Percentiles rank a stretch among this genome's conserved stretches.
These are phyloP conservation scores for Eucalyptus urophylla DNA, from an alignment of 345 rosid genomes.

Conservation along the genomic window DNA sequence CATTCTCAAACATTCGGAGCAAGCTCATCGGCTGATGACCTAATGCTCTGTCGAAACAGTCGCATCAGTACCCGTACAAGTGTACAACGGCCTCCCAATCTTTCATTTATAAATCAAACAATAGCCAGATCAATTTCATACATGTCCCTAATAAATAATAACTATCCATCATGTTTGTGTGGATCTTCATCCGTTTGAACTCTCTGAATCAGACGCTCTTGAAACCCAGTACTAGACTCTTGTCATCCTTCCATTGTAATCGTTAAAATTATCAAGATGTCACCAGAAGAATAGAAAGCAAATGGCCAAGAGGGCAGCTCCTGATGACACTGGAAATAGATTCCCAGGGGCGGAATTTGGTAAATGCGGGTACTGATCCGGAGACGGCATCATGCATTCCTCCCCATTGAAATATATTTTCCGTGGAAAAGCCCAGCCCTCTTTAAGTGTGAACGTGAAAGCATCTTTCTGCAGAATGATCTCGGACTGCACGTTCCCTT, in stretches of 20 bases:
- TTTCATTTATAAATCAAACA: not conserved
- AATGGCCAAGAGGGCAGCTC: not conserved
- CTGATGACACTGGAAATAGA: not conserved
- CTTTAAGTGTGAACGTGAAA: conserved; percentile 37
- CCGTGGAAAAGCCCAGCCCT: conserved; percentile 79
- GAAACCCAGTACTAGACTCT: not conserved
- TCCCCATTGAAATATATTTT: conserved; percentile 55
- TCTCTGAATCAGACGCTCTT: not conserved
- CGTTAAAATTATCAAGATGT: not conserved
- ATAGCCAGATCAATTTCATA: not conserved
- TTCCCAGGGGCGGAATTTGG: conserved; percentile 10
- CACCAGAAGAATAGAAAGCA: not conserved
- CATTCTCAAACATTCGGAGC: not conserved
- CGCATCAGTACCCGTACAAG: not conserved
- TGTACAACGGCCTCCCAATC: not conserved
- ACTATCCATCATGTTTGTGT: not conserved
- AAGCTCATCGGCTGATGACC: not conserved
- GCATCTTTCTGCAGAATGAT: conserved; percentile 49
- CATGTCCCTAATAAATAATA: not conserved
- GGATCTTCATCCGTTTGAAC: not conserved
- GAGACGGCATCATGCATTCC: conserved; percentile 38
- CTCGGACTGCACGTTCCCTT: conserved; percentile 55
- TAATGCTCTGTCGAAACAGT: not conserved
- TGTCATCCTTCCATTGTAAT: not conserved
- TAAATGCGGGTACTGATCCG: conserved; percentile 25